phyloP scores from a whole-genome alignment of 2,329 filamentous ascomycete species.

The Clarireedia homoeocarpa region DNA sequence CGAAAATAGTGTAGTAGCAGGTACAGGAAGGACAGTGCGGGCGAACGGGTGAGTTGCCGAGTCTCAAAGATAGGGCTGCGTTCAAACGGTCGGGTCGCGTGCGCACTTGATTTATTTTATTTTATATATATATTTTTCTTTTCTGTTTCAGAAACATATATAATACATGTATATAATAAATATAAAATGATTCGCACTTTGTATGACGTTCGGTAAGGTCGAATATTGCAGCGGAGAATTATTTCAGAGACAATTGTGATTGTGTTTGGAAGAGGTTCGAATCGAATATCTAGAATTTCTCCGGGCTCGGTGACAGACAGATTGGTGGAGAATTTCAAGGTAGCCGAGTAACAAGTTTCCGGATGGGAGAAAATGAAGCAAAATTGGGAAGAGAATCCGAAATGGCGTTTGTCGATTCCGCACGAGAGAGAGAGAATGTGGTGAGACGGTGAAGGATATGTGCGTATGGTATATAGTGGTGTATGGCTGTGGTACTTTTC shows the following conservation, averaged over 20 bases:
- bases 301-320: too few species aligned
- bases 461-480: not conserved
- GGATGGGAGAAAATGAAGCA: not conserved
- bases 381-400: not conserved
- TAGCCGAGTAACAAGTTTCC: not conserved
- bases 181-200: not conserved
- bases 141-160: too few species aligned
- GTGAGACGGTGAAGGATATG: constrained; percentile 10
- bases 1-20: constrained; percentile 2
- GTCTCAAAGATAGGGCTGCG: not conserved
- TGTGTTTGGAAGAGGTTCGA: too few species aligned
- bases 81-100: not conserved
- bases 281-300: too few species aligned
- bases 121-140: not conserved
- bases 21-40: not conserved
- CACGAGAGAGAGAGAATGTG: not conserved
- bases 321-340: too few species aligned
- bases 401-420: not conserved
- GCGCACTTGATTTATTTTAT: not conserved
- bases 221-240: not conserved
- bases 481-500: too few species aligned
- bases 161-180: too few species aligned
- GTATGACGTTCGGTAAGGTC: not conserved
- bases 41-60: not conserved
- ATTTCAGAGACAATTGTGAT: too few species aligned